Evolutionary conservation across 345 rosid genomes (phyloP), one percentile per base, ranked within the genome.

Genomic region (Crucihimalaya himalaica): DNA sequence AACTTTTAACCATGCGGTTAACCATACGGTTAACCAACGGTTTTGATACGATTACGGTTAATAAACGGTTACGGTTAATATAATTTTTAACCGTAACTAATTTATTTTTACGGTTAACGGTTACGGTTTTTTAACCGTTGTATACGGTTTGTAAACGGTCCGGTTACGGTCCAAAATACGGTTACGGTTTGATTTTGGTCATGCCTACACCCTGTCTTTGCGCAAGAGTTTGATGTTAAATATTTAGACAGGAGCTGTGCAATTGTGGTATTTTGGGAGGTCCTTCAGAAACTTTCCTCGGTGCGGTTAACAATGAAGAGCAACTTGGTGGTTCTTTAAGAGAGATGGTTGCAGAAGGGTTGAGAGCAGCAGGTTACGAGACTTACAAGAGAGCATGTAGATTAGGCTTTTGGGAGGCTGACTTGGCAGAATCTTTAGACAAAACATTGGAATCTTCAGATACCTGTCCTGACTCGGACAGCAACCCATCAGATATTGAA

Each of bases 171-270:
- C n/a, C n/a, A n/a, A n/a, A n/a, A n/a, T n/a, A n/a, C n/a, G n/a
- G n/a, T n/a, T n/a, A n/a, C n/a, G n/a, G n/a, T n/a, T n/a, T n/a
- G n/a, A n/a, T n/a, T n/a, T n/a, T n/a, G n/a, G n/a, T n/a, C n/a
- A n/a, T n/a, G n/a, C n/a, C n/a, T n/a, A n/a, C n/a, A n/a, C n/a
- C n/a, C n/a, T n/a, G 70, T 89, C 66, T 87, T 87, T 34, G 57
- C 76, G 0, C 63, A 73, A 60, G 86, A 82, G 66, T 93, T 86
- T 35, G 83, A 87, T 70, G 85, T 90, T 27, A 80, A 82, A 53
- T 78, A 87, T n/a, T 75, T 89, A 46, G 97, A 89, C 56, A 81
- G 57, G 74, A 86, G 87, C 78, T 90, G 96, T 63, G 98, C 93
- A 47, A 71, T 89, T n/a, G 76, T 90, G 32, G 87, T 86, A 23